Conservation (phyloP, 116 monocot species). For the Phalaenopsis hybrid region DNA sequence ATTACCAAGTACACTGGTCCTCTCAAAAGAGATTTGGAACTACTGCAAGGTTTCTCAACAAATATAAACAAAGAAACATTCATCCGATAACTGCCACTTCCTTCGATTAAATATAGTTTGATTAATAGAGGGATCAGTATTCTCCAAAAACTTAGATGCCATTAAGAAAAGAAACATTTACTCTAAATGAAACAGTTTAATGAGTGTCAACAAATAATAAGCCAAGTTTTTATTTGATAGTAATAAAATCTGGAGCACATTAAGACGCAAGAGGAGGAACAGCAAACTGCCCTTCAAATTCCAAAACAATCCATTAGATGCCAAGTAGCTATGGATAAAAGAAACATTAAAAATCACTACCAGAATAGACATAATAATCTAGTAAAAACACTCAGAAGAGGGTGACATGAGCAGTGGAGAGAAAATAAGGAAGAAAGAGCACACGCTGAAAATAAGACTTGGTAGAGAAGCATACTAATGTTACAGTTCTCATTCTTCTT, state of each 20-base stretch:
- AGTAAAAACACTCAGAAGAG: background rate
- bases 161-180: background rate
- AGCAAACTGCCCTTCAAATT: constrained; percentile 4
- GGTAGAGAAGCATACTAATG: constrained; percentile 35
- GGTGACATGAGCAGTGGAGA: background rate
- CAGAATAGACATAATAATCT: background rate
- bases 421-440: background rate
- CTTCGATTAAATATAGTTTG: background rate
- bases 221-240: background rate
- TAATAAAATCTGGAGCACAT: background rate
- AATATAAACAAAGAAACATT: background rate
- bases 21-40: too few species aligned
- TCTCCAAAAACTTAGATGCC: background rate
- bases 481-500: constrained; percentile 62
- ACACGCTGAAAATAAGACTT: background rate
- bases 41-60: too few species aligned
- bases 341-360: background rate
- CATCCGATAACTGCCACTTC: background rate
- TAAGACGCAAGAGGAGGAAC: background rate
- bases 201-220: background rate
- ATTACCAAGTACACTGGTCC: too few species aligned
- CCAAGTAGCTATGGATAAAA: background rate
- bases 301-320: background rate
- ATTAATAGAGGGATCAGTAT: constrained; percentile 4
- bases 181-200: background rate